A percentile compares a stretch with the other conserved stretches of the same genome.
Conservation (phyloP, 139 green algal species). For the Coelastrella sp. region DNA sequence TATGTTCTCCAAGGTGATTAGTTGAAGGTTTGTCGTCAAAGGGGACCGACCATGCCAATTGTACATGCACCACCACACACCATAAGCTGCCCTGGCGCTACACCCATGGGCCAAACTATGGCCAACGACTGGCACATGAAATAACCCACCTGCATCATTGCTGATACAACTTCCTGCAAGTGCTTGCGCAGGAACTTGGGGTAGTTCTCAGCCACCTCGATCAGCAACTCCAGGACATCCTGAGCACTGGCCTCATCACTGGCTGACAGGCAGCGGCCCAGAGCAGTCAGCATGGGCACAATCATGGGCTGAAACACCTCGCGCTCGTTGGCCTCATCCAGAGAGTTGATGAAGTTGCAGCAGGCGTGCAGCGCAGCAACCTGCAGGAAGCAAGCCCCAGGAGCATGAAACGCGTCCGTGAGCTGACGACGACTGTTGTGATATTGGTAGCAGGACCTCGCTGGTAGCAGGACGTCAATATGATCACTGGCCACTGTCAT, state of each 20-base stretch:
- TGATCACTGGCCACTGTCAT: no score
- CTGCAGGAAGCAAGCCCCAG: conserved; percentile 3
- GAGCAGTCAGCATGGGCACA: conserved; percentile 82
- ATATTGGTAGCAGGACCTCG: no score
- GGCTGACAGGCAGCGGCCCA: conserved; percentile 80
- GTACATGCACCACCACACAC: no score
- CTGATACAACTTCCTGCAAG: conserved; percentile 82
- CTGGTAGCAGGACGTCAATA: no score
- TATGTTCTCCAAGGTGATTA: no score
- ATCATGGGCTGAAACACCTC: conserved; percentile 87
- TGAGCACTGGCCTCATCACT: conserved; percentile 81
- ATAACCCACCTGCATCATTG: conserved; percentile 85
- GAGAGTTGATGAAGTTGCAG: conserved; percentile 79
- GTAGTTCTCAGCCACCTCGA: conserved; percentile 92
- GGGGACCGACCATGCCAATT: no score
- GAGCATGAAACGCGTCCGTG: neutral
- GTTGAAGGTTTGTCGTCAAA: no score
- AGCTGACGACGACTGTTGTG: no score
- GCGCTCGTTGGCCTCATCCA: conserved; percentile 75
- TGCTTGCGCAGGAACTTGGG: conserved; percentile 93
- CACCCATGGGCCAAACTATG: no score
- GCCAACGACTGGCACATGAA: neutral
- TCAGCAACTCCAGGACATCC: conserved; percentile 94
- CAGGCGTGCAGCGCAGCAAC: conserved; percentile 82
- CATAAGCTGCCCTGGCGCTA: no score